Percentiles rank a stretch among this genome's conserved stretches.
phyloP scores from a whole-genome alignment of 805 yeast species.

The Candida easanensis region DNA sequence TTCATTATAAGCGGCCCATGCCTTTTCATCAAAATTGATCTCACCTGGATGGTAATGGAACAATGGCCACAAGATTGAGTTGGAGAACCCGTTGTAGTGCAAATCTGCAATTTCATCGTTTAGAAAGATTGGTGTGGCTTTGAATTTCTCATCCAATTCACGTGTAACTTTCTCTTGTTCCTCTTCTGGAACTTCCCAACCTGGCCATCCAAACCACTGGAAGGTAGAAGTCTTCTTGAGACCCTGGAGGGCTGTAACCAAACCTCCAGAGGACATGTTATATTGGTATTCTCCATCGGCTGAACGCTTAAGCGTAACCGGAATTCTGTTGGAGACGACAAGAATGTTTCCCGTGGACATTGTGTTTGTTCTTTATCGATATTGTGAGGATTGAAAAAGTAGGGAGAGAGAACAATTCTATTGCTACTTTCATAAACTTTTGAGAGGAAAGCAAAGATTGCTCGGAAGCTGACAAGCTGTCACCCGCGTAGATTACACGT shows the following conservation, averaged over 20 bases:
- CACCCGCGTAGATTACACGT: background rate
- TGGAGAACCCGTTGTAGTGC: slow-evolving; percentile 94
- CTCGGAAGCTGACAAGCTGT: too few species aligned
- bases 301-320: slow-evolving; percentile 81
- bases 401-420: too few species aligned
- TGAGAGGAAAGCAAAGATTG: too few species aligned
- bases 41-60: slow-evolving; percentile 99
- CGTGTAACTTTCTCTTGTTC: slow-evolving; percentile 67
- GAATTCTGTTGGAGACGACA: slow-evolving; percentile 92
- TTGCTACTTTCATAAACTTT: background rate
- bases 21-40: slow-evolving; percentile 94
- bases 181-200: slow-evolving; percentile 75
- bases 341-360: slow-evolving; percentile 53
- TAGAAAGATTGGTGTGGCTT: slow-evolving; percentile 86
- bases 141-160: slow-evolving; percentile 74
- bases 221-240: slow-evolving; percentile 76
- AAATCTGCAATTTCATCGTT: slow-evolving; percentile 89
- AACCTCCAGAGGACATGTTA: slow-evolving; percentile 94
- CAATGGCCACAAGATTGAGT: slow-evolving; percentile 95
- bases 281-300: slow-evolving; percentile 68
- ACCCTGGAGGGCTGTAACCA: slow-evolving; percentile 94
- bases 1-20: slow-evolving; percentile 97
- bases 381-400: too few species aligned
- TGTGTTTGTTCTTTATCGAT: background rate
- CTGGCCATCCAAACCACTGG: slow-evolving; percentile 99